These are phyloP conservation scores for Setaria viridis DNA, from an alignment of 202 grass and related monocot genomes.

Conservation along the genomic window DNA sequence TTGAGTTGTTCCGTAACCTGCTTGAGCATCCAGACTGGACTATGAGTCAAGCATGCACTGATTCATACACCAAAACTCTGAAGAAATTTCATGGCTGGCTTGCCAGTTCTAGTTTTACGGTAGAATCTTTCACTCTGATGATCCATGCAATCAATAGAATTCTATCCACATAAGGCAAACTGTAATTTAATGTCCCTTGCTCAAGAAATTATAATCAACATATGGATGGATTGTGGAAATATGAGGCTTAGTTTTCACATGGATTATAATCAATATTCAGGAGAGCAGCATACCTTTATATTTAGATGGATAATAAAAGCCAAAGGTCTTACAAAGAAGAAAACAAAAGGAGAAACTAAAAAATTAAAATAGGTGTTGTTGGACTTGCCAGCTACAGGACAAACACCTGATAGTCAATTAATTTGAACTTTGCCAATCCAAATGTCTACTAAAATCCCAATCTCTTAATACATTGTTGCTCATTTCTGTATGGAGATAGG, in stretches of 20 bases:
- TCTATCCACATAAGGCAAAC: not conserved
- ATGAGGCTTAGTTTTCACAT: not conserved
- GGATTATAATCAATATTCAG: not conserved
- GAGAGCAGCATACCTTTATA: not conserved
- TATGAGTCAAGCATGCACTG: slow-evolving; percentile 86
- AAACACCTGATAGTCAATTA: not conserved
- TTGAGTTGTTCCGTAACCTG: slow-evolving; percentile 88
- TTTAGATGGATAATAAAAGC: not conserved
- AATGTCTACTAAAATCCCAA: slow-evolving; percentile 18
- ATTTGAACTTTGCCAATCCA: not conserved
- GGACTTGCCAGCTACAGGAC: not conserved
- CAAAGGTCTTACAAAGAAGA: not conserved
- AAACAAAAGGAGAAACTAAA: not conserved
- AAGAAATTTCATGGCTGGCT: slow-evolving; percentile 99
- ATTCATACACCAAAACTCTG: slow-evolving; percentile 93
- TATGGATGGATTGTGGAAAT: slow-evolving; percentile 16
- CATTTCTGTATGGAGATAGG: slow-evolving; percentile 27
- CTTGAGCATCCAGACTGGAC: slow-evolving; percentile 80
- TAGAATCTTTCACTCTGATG: slow-evolving; percentile 37
- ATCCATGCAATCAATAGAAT: not conserved
- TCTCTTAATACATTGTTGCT: not conserved
- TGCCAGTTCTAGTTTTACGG: slow-evolving; percentile 92
- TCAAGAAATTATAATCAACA: slow-evolving; percentile 9
- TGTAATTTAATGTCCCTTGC: not conserved
- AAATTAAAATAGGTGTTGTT: not conserved